Percentiles rank a stretch among this genome's conserved stretches.
These are phyloP conservation scores for Claviceps citrina DNA, from an alignment of 2,329 filamentous ascomycete genomes.

Conservation along the genomic window DNA sequence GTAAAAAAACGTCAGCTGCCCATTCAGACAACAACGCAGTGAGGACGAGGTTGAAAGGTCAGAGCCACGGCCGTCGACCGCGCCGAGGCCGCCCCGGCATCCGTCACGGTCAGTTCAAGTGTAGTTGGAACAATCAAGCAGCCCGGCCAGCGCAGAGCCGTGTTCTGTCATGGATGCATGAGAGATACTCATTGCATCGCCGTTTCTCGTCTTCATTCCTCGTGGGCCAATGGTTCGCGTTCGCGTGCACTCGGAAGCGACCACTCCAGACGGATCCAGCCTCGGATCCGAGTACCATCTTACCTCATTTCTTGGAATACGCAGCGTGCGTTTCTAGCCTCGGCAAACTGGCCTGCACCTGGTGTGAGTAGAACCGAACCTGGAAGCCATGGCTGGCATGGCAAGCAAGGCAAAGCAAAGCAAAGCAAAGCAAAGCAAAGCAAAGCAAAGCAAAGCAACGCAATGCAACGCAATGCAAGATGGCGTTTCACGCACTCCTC, in stretches of 20 bases:
- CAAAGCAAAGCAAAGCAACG: too few relatives aligned
- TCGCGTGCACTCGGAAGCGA: neutral
- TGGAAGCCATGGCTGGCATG: neutral
- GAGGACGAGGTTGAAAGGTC: neutral
- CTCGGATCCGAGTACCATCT: slow-evolving; percentile 14
- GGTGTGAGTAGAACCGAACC: slow-evolving; percentile 8
- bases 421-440: neutral
- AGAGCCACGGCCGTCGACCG: slow-evolving; percentile 1
- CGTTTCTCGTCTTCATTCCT: slow-evolving; percentile 24
- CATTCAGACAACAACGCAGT: slow-evolving; percentile 1
- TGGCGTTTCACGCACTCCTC: slow-evolving; percentile 32
- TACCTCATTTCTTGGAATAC: slow-evolving; percentile 62
- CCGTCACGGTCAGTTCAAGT: slow-evolving; percentile 44
- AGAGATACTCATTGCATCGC: slow-evolving; percentile 21
- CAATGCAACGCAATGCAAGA: neutral
- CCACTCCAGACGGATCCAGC: neutral
- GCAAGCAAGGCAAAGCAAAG: neutral
- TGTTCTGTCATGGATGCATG: slow-evolving; percentile 28
- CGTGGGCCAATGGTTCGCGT: neutral
- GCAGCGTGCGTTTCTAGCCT: slow-evolving; percentile 49
- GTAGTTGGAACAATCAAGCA: slow-evolving; percentile 38
- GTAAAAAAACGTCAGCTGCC: slow-evolving; percentile 6
- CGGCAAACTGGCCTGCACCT: slow-evolving; percentile 43
- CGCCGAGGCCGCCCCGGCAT: neutral
- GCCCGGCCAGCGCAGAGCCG: slow-evolving; percentile 20